Evolutionary conservation across 108 stramenopile genomes (phyloP).

Genomic region (Pseudonitzschia pungens): DNA sequence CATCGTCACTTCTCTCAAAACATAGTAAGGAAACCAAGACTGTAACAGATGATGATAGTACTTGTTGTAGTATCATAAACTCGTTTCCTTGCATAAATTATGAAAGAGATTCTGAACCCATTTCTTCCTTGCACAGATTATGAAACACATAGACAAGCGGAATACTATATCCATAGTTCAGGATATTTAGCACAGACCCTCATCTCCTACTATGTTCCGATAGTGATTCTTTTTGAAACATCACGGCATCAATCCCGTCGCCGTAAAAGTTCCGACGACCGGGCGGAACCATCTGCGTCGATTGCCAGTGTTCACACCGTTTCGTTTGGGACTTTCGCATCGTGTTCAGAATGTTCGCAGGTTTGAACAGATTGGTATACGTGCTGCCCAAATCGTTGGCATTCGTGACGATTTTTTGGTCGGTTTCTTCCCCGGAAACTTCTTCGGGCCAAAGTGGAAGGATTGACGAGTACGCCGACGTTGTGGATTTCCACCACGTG

Average conservation of each 20-base stretch:
- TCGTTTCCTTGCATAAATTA: no score
- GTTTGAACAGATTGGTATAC: not conserved
- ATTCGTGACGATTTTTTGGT: not conserved
- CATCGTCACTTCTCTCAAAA: no score
- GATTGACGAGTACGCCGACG: conserved; percentile 4
- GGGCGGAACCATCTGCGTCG: conserved; percentile 8
- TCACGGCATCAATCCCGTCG: not conserved
- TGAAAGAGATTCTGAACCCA: no score
- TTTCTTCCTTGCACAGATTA: no score
- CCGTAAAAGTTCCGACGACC: conserved; percentile 12
- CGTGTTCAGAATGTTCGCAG: not conserved
- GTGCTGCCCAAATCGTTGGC: not conserved
- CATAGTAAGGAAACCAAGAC: no score
- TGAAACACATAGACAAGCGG: no score
- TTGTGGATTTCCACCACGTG: conserved; percentile 8
- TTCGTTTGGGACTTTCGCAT: not conserved
- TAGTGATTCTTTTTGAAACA: not conserved
- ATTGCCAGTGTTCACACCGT: not conserved
- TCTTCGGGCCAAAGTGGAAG: conserved; percentile 16
- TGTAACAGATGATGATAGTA: no score
- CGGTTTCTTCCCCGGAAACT: not conserved
- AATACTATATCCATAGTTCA: no score
- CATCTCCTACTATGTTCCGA: no score
- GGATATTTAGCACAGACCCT: no score
- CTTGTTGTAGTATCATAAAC: no score